Percentiles rank a stretch among this genome's conserved stretches.
These are phyloP conservation scores for Xylaria nigripes DNA, from an alignment of 495 filamentous ascomycete species.

Conservation along the genomic window DNA sequence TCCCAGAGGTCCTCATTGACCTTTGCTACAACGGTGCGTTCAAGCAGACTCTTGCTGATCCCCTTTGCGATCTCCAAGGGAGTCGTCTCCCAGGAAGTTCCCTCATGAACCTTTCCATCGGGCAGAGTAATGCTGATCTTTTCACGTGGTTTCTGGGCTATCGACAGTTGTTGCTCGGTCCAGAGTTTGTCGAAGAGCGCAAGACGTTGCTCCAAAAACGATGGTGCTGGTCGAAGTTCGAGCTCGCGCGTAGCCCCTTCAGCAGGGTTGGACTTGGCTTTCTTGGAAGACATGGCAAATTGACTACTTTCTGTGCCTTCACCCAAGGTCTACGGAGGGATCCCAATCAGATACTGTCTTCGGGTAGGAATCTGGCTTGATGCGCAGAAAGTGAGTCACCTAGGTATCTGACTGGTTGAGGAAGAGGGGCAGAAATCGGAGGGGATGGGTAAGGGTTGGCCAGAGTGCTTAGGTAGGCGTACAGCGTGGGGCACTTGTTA, in stretches of 20 bases:
- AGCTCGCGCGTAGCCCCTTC: conserved; percentile 32
- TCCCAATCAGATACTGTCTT: neutral
- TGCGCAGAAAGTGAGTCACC: neutral
- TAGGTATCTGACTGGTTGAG: neutral
- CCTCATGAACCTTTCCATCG: conserved; percentile 52
- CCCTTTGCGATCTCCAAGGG: conserved; percentile 56
- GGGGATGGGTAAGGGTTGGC: too few species aligned
- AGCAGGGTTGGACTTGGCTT: conserved; percentile 35
- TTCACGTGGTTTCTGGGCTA: conserved; percentile 56
- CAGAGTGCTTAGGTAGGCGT: too few species aligned
- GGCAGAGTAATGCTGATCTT: conserved; percentile 58
- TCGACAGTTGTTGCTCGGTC: conserved; percentile 67
- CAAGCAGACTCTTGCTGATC: conserved; percentile 61
- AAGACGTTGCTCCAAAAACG: conserved; percentile 77
- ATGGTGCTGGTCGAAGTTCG: conserved; percentile 59
- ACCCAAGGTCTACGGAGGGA: neutral
- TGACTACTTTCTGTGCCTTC: neutral
- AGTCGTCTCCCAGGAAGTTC: conserved; percentile 65
- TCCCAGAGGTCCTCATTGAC: conserved; percentile 82
- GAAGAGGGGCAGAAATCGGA: neutral
- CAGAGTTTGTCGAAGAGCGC: conserved; percentile 81
- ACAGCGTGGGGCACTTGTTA: too few species aligned
- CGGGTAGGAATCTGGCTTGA: neutral
- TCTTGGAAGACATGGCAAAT: conserved; percentile 27
- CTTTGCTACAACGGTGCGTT: conserved; percentile 72